A percentile compares a stretch with the other conserved stretches of the same genome.
phyloP scores from a whole-genome alignment of 2,329 filamentous ascomycete species.

The Pyrenochaeta sp. region DNA sequence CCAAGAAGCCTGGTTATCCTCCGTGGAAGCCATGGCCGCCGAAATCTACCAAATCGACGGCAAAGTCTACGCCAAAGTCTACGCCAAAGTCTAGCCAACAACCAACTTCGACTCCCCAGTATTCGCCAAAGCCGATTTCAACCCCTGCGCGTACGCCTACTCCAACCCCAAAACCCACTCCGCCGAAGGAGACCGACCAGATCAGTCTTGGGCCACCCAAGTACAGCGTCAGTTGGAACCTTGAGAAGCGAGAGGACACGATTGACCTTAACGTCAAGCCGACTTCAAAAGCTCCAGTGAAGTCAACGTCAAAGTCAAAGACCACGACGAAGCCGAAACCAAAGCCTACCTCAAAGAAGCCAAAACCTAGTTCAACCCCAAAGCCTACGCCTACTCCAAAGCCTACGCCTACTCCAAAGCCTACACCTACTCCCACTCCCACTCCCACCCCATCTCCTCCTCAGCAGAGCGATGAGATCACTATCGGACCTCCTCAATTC shows the following conservation, averaged over 20 bases:
- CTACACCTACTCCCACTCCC: conserved; percentile 11
- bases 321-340: conserved; percentile 5
- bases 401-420: conserved; percentile 8
- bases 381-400: conserved; percentile 10
- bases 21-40: conserved; percentile 16
- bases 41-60: conserved; percentile 15
- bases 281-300: background rate
- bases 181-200: conserved; percentile 7
- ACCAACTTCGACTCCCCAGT: conserved; percentile 1
- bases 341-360: conserved; percentile 9
- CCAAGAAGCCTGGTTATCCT: conserved; percentile 16
- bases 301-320: conserved; percentile 2
- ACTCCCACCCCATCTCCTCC: conserved; percentile 10
- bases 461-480: conserved; percentile 16
- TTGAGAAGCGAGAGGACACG: conserved; percentile 7
- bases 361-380: background rate
- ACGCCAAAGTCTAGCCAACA: conserved; percentile 4
- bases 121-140: background rate
- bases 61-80: conserved; percentile 4
- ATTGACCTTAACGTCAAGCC: background rate
- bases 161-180: conserved; percentile 7
- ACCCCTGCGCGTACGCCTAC: conserved; percentile 10
- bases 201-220: conserved; percentile 17
- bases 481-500: conserved; percentile 15
- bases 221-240: conserved; percentile 21